Base-by-base conservation (phyloP, 2,329 filamentous ascomycete species). In the Pseudocercospora eumusae region DNA sequence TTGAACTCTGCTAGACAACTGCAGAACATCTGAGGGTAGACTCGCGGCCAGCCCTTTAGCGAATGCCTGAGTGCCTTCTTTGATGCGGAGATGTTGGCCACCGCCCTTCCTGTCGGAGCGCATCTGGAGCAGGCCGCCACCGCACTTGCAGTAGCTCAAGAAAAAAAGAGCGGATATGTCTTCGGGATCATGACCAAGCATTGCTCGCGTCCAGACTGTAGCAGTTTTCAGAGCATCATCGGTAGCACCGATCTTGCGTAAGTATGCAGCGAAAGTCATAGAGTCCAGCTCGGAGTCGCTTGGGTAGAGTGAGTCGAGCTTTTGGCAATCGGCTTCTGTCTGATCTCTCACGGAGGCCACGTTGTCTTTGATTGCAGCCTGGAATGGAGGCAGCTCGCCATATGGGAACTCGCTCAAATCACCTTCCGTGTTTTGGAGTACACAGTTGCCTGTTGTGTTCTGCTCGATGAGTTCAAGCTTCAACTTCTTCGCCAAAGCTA, bases 151-250 rank as follows among this genome's bases (percentile, higher is more conserved):
- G 72, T 86, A 84, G 66, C 83, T 76, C 20, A 86, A 73, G 66
- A 86, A 84, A 68, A 74, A 85, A 1, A 83, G 70, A 0, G 83
- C 82, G 1, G 78, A 81, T 2, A 84, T 68, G 8, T 85, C 81
- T 1, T 61, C 60, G 0, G 82, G 77, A 18, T 84, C 80, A 1
- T 78, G 70, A 2, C 83, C 83, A 1, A 83, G 71, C 77, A 82
- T 81, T 1, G 78, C 82, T 0, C 79, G 74, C 0, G 78, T 79
- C 78, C 81, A 83, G 1, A 83, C 66, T 3, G 68, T 75, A 0
- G 76, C 78, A 0, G 74, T 79, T 0, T 70, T 70, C 0, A 79
- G 27, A 1, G 76, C 75, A 9, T 66, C 68, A 13, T 70, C 59
- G 23, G 65, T 64, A 10, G 75, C 76, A 2, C 74, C 73, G 11